Evolutionary conservation across 2,329 filamentous ascomycete species (phyloP).

Genomic region (Aspergillus persii): DNA sequence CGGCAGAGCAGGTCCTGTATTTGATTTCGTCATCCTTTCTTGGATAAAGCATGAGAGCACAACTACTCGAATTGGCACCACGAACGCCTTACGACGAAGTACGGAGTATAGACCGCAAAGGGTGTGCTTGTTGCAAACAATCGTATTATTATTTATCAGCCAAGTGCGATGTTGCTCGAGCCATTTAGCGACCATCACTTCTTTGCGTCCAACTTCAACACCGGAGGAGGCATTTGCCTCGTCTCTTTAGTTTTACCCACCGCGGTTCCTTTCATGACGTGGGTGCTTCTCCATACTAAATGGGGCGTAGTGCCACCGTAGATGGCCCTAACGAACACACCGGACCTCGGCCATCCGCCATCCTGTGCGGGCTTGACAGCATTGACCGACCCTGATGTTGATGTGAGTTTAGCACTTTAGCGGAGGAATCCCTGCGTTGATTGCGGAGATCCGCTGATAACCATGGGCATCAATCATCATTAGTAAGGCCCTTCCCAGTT

Average conservation of each 20-base stretch:
- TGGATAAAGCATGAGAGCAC: background rate
- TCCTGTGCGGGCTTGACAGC: background rate
- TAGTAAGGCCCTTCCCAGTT: too few species aligned
- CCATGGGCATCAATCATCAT: too few species aligned
- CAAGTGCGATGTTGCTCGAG: conserved; percentile 3
- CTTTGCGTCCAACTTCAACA: conserved; percentile 1
- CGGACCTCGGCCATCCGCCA: conserved; percentile 7
- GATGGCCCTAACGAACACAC: background rate
- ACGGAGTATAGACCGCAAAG: conserved; percentile 12
- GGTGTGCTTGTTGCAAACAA: background rate
- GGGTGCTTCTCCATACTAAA: background rate
- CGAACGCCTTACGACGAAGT: background rate
- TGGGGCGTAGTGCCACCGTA: background rate
- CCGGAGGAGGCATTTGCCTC: background rate
- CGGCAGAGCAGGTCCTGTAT: conserved; percentile 2
- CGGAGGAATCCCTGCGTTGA: background rate
- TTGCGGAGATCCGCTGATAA: conserved; percentile 4
- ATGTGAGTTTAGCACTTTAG: background rate
- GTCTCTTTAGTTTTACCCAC: background rate
- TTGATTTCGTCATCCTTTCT: background rate
- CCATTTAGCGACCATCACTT: conserved; percentile 8
- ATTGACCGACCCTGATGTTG: background rate
- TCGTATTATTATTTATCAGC: too few species aligned
- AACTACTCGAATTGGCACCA: background rate
- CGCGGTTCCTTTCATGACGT: background rate